phyloP scores from a whole-genome alignment of 2,329 filamentous ascomycete genomes.

The Chaetomiaceae sp. region DNA sequence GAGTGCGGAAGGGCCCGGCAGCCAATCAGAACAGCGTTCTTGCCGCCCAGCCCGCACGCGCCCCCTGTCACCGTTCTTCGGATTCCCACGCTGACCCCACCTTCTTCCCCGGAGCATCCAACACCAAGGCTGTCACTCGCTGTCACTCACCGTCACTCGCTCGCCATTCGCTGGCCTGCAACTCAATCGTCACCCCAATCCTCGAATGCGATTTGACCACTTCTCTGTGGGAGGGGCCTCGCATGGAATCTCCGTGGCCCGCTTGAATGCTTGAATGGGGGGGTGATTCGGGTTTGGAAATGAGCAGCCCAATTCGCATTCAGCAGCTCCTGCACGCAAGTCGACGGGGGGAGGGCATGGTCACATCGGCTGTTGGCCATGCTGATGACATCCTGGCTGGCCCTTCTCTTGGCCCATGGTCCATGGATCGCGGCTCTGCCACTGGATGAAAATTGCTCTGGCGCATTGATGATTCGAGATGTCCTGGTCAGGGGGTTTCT shows the following conservation, averaged over 20 bases:
- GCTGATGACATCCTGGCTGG: constrained; percentile 2
- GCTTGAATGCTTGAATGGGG: background rate
- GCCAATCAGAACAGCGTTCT: constrained; percentile 18
- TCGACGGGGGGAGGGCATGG: constrained; percentile 8
- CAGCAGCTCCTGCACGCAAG: constrained; percentile 14
- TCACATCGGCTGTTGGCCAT: constrained; percentile 13
- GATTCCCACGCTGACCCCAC: constrained; percentile 6
- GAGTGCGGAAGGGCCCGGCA: background rate
- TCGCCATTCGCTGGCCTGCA: constrained; percentile 15
- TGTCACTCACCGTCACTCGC: background rate
- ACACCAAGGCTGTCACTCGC: background rate
- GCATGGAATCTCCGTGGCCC: constrained; percentile 8
- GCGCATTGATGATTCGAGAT: background rate
- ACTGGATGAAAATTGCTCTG: background rate
- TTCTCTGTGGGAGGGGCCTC: background rate
- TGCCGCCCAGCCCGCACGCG: constrained; percentile 10
- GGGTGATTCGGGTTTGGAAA: background rate
- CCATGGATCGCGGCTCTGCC: background rate
- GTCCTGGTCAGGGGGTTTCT: background rate
- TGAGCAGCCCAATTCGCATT: constrained; percentile 13
- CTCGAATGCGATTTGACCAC: constrained; percentile 14
- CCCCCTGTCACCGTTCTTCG: constrained; percentile 10
- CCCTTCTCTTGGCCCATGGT: background rate
- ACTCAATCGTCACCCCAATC: constrained; percentile 12
- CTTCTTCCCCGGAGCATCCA: constrained; percentile 4